These are phyloP conservation scores for Aspergillus alliaceus DNA, from an alignment of 2,329 filamentous ascomycete species.

Conservation along the genomic window DNA sequence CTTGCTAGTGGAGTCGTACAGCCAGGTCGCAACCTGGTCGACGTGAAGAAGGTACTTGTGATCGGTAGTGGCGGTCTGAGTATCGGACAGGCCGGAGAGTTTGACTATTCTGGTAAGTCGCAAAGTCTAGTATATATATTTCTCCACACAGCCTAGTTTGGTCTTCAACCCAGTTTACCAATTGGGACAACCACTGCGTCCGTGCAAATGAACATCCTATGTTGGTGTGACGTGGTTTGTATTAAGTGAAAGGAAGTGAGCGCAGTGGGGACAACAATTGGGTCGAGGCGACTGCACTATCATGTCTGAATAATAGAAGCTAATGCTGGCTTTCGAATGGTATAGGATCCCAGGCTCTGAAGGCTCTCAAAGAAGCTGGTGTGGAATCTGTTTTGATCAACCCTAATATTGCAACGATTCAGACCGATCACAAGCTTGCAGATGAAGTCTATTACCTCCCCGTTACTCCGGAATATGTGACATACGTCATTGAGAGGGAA, in stretches of 20 bases:
- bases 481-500: conserved; percentile 95
- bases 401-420: conserved; percentile 97
- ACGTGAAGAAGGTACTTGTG: conserved; percentile 96
- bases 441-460: conserved; percentile 98
- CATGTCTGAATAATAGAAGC: conserved; percentile 5
- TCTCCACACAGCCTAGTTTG: background rate
- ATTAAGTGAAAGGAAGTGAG: background rate
- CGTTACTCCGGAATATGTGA: conserved; percentile 95
- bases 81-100: conserved; percentile 97
- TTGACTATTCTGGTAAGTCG: conserved; percentile 90
- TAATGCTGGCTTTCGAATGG: conserved; percentile 17
- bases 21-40: conserved; percentile 70
- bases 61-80: conserved; percentile 93
- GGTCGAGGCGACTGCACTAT: background rate
- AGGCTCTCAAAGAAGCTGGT: conserved; percentile 93
- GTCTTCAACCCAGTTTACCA: background rate
- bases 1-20: conserved; percentile 84
- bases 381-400: conserved; percentile 92
- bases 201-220: background rate
- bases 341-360: conserved; percentile 88
- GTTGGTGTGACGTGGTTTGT: background rate
- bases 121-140: background rate
- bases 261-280: background rate
- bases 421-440: conserved; percentile 92
- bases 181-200: background rate